A percentile compares a stretch with the other conserved stretches of the same genome.
Evolutionary conservation across 2,329 filamentous ascomycete species (phyloP).

Genomic region (Phialophora tarda): DNA sequence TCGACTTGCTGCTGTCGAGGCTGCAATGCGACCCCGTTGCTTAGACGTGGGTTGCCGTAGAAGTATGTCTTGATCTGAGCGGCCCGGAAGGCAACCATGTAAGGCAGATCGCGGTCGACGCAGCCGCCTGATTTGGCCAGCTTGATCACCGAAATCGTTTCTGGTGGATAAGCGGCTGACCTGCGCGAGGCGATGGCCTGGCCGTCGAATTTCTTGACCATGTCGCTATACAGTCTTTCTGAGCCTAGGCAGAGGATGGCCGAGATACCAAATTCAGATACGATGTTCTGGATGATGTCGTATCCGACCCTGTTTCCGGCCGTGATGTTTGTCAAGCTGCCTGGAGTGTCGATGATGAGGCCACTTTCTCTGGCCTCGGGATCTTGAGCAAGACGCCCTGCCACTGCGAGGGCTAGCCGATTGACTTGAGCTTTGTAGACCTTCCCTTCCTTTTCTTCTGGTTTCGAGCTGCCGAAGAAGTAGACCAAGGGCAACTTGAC

Average conservation of each 20-base stretch:
- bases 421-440: constrained; percentile 77
- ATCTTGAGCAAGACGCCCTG: constrained; percentile 78
- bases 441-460: constrained; percentile 69
- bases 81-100: constrained; percentile 75
- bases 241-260: constrained; percentile 83
- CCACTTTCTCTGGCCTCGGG: constrained; percentile 72
- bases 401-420: constrained; percentile 77
- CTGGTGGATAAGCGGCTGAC: constrained; percentile 53
- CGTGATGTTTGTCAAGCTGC: constrained; percentile 62
- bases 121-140: constrained; percentile 87
- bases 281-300: constrained; percentile 80
- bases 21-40: constrained; percentile 70
- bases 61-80: constrained; percentile 89
- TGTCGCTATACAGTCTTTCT: constrained; percentile 73
- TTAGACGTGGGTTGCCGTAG: constrained; percentile 71
- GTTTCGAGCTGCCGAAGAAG: constrained; percentile 71
- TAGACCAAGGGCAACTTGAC: constrained; percentile 93
- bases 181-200: constrained; percentile 53
- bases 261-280: constrained; percentile 75
- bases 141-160: constrained; percentile 74
- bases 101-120: constrained; percentile 73
- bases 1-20: constrained; percentile 86
- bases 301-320: constrained; percentile 64
- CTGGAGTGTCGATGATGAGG: constrained; percentile 83
- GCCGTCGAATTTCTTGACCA: constrained; percentile 70